Conservation (phyloP, 306 rosid species). For the Phaseolus lunatus region DNA sequence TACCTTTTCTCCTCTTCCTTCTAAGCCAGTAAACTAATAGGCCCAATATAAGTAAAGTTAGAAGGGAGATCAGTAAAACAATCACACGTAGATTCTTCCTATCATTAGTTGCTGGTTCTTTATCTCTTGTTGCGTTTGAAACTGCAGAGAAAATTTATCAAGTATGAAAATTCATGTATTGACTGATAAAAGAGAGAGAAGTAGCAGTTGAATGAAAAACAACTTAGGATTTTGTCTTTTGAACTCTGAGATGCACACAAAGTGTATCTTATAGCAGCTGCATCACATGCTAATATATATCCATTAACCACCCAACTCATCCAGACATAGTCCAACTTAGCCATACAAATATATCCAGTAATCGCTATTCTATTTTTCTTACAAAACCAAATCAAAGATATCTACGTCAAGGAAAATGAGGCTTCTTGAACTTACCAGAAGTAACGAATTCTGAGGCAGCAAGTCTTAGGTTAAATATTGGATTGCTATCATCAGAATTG, state of each 20-base stretch:
- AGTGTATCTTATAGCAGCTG: neutral
- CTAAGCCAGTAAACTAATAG: constrained; percentile 16
- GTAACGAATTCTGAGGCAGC: neutral
- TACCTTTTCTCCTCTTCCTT: constrained; percentile 32
- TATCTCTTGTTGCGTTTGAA: neutral
- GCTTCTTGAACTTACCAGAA: constrained; percentile 11
- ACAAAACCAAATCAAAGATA: neutral
- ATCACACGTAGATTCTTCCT: neutral
- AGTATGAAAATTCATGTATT: neutral
- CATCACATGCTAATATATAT: neutral
- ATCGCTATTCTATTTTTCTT: neutral
- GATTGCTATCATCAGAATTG: neutral
- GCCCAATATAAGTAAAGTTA: neutral
- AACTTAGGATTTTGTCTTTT: neutral
- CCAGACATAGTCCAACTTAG: no score
- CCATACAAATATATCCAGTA: no score
- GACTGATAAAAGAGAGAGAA: neutral
- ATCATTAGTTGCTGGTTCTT: neutral
- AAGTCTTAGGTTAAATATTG: constrained; percentile 33
- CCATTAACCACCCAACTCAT: neutral
- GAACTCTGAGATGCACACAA: neutral
- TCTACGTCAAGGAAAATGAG: neutral
- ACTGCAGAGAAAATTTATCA: constrained; percentile 19
- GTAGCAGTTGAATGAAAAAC: neutral
- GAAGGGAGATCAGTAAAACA: neutral